Percentiles rank a stretch among this genome's conserved stretches.
phyloP scores from a whole-genome alignment of 768 basidiomycete genomes.

The Pleurotus sapidus region DNA sequence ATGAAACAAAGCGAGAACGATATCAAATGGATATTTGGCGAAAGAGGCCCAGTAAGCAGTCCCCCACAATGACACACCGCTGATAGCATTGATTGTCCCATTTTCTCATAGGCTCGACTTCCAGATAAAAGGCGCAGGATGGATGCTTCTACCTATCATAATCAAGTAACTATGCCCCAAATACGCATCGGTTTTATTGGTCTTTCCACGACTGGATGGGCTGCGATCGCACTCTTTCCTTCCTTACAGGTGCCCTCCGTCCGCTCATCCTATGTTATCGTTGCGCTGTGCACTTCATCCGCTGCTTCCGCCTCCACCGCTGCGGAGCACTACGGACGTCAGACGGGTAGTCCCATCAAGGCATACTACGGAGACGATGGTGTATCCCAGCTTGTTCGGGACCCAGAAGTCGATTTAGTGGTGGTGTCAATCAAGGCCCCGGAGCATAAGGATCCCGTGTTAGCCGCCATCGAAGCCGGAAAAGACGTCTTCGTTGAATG shows the following conservation, averaged over 20 bases:
- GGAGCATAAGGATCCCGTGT: slow-evolving; percentile 22
- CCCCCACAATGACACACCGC: too few relatives aligned
- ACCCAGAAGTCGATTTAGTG: slow-evolving; percentile 34
- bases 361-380: slow-evolving; percentile 27
- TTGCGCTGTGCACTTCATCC: slow-evolving; percentile 32
- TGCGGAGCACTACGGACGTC: slow-evolving; percentile 24
- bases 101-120: too few relatives aligned
- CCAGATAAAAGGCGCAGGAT: too few relatives aligned
- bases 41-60: too few relatives aligned
- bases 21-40: too few relatives aligned
- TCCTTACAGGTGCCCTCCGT: slow-evolving; percentile 17
- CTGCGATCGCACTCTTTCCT: slow-evolving; percentile 22
- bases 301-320: slow-evolving; percentile 25
- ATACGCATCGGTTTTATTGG: slow-evolving; percentile 30
- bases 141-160: too few relatives aligned
- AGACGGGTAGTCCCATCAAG: slow-evolving; percentile 24
- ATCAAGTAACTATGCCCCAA: neutral
- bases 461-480: slow-evolving; percentile 29
- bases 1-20: too few relatives aligned
- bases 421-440: slow-evolving; percentile 29
- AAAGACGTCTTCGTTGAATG: slow-evolving; percentile 38
- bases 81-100: too few relatives aligned
- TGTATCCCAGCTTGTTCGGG: slow-evolving; percentile 21
- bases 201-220: slow-evolving; percentile 30
- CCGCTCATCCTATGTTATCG: slow-evolving; percentile 22